phyloP scores from a whole-genome alignment of 208 protist species.

The Leishmania mexicana region DNA sequence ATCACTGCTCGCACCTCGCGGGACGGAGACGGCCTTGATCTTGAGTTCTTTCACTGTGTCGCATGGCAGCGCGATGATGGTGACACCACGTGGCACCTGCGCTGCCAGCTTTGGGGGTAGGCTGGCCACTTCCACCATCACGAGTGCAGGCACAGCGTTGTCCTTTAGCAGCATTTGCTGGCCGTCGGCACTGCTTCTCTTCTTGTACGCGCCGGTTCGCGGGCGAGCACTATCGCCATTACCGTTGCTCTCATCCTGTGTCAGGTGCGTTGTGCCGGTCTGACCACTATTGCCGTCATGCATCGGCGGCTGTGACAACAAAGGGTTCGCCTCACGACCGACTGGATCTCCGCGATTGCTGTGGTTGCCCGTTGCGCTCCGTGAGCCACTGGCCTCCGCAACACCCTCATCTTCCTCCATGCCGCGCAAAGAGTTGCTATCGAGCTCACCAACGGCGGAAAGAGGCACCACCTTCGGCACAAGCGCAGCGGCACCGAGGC shows the following conservation, averaged over 20 bases:
- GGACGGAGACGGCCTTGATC: slow-evolving; percentile 4
- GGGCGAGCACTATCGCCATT: neutral
- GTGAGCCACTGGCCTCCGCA: slow-evolving; percentile 3
- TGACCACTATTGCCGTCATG: neutral
- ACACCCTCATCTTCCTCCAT: slow-evolving; percentile 23
- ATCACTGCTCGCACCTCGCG: neutral
- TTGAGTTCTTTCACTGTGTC: slow-evolving; percentile 14
- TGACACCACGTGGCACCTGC: slow-evolving; percentile 30
- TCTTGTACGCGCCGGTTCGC: neutral
- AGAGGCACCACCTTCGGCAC: slow-evolving; percentile 23
- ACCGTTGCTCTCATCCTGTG: neutral
- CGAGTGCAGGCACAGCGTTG: slow-evolving; percentile 14
- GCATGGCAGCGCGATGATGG: slow-evolving; percentile 29
- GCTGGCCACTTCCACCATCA: slow-evolving; percentile 29
- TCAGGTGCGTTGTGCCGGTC: slow-evolving; percentile 4
- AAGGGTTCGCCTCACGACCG: slow-evolving; percentile 12
- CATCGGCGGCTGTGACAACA: slow-evolving; percentile 13
- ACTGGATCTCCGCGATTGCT: neutral
- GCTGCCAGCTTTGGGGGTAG: slow-evolving; percentile 22
- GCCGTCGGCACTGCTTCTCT: neutral
- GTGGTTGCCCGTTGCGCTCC: neutral
- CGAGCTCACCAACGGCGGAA: slow-evolving; percentile 31
- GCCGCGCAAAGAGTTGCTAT: slow-evolving; percentile 33
- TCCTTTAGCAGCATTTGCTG: neutral
- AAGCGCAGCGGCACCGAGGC: neutral